Percentiles rank a stretch among this genome's conserved stretches.
Evolutionary conservation across 305 asterid species (phyloP).

Genomic region (Rubia tinctorum): DNA sequence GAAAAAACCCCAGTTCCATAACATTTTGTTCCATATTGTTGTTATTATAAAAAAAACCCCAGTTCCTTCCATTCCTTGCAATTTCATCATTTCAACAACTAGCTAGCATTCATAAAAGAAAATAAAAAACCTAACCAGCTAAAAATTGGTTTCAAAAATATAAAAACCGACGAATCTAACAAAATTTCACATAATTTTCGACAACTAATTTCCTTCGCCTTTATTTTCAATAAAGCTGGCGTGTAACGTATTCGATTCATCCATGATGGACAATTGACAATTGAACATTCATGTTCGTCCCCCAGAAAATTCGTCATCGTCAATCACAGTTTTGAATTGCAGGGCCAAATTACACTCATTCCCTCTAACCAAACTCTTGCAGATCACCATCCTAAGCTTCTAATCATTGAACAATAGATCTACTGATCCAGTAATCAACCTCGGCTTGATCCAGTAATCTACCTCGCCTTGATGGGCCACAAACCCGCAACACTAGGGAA

Average conservation of each 20-base stretch:
- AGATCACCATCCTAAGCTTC: background rate
- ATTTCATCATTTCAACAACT: background rate
- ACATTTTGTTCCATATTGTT: too few species aligned
- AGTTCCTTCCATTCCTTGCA: background rate
- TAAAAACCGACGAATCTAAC: background rate
- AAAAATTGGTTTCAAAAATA: background rate
- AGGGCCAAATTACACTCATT: background rate
- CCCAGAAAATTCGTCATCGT: slow-evolving; percentile 1
- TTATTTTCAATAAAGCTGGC: background rate
- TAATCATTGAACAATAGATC: background rate
- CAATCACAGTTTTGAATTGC: slow-evolving; percentile 12
- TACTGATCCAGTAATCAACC: background rate
- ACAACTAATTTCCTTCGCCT: background rate
- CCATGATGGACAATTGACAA: background rate
- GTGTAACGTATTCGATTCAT: background rate
- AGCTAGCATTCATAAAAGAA: too few species aligned
- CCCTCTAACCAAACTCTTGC: background rate
- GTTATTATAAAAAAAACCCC: too few species aligned
- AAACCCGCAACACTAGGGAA: background rate
- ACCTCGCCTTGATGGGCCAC: too few species aligned
- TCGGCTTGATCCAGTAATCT: too few species aligned
- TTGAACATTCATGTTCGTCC: background rate
- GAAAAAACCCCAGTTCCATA: background rate
- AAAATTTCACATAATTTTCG: background rate
- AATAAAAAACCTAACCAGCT: background rate